Evolutionary conservation across 2,329 filamentous ascomycete species (phyloP).

Genomic region (Bipolaris gigantea): DNA sequence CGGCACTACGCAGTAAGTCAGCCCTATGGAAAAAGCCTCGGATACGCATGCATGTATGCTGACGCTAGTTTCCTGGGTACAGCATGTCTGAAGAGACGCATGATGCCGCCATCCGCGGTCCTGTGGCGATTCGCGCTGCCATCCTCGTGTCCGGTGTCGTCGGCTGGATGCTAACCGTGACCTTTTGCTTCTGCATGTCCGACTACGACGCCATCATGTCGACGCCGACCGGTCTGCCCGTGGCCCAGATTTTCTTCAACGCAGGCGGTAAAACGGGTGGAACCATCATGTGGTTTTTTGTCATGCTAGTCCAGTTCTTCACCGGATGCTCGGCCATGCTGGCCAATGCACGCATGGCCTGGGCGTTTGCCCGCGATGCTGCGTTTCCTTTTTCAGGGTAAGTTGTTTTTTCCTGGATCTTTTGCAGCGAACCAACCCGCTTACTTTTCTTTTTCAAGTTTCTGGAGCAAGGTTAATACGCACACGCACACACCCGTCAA

Average conservation of each 20-base stretch:
- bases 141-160: slow-evolving; percentile 62
- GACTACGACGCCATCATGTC: slow-evolving; percentile 60
- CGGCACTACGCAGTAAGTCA: slow-evolving; percentile 62
- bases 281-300: slow-evolving; percentile 63
- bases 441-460: slow-evolving; percentile 39
- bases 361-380: slow-evolving; percentile 62
- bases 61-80: slow-evolving; percentile 1
- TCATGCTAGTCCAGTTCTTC: slow-evolving; percentile 66
- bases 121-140: slow-evolving; percentile 61
- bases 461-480: slow-evolving; percentile 57
- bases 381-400: slow-evolving; percentile 63
- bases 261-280: slow-evolving; percentile 61
- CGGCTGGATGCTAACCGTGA: slow-evolving; percentile 66
- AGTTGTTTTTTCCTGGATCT: slow-evolving; percentile 6
- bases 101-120: slow-evolving; percentile 62
- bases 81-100: slow-evolving; percentile 69
- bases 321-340: slow-evolving; percentile 66
- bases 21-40: slow-evolving; percentile 7
- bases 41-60: slow-evolving; percentile 11
- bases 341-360: slow-evolving; percentile 65
- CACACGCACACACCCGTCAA: slow-evolving; percentile 63
- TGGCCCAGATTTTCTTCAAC: slow-evolving; percentile 61
- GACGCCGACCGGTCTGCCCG: slow-evolving; percentile 62
- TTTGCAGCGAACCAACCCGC: slow-evolving; percentile 5
- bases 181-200: slow-evolving; percentile 64